phyloP scores from a whole-genome alignment of 2,329 filamentous ascomycete species.

The Pseudocercospora musae region DNA sequence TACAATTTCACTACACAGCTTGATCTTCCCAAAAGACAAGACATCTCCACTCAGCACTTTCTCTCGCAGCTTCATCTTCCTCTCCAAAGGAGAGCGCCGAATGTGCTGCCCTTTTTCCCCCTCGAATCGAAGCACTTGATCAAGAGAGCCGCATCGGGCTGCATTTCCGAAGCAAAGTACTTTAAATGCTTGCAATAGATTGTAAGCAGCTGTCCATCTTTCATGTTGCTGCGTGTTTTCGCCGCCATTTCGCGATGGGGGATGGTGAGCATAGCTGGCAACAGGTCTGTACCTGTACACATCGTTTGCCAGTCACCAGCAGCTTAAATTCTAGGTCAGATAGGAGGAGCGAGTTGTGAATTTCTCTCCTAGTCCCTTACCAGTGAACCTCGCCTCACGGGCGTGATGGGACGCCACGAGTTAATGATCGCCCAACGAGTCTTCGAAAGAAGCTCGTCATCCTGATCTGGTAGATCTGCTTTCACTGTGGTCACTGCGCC shows the following conservation, averaged over 20 bases:
- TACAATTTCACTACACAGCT: neutral
- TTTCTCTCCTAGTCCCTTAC: neutral
- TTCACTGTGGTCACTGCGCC: slow-evolving; percentile 1
- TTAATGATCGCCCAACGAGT: slow-evolving; percentile 11
- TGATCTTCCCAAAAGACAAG: neutral
- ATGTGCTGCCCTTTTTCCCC: neutral
- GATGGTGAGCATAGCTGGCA: neutral
- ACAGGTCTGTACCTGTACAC: slow-evolving; percentile 1
- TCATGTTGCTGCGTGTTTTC: neutral
- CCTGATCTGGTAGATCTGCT: neutral
- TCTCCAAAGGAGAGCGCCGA: neutral
- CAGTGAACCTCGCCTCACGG: slow-evolving; percentile 4
- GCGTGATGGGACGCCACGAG: slow-evolving; percentile 7
- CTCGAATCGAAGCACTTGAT: neutral
- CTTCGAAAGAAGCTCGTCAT: neutral
- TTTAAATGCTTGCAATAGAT: slow-evolving; percentile 4
- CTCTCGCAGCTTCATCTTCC: neutral
- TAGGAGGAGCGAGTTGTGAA: too few species aligned
- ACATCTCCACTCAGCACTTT: neutral
- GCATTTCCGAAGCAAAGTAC: slow-evolving; percentile 6
- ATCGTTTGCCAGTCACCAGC: slow-evolving; percentile 9
- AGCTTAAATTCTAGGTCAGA: neutral
- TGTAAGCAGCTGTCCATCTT: neutral
- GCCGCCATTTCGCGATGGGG: neutral
- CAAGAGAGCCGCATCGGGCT: slow-evolving; percentile 5